These are phyloP conservation scores for Talaromyces pinophilus DNA, from an alignment of 2,329 filamentous ascomycete species.

Conservation along the genomic window DNA sequence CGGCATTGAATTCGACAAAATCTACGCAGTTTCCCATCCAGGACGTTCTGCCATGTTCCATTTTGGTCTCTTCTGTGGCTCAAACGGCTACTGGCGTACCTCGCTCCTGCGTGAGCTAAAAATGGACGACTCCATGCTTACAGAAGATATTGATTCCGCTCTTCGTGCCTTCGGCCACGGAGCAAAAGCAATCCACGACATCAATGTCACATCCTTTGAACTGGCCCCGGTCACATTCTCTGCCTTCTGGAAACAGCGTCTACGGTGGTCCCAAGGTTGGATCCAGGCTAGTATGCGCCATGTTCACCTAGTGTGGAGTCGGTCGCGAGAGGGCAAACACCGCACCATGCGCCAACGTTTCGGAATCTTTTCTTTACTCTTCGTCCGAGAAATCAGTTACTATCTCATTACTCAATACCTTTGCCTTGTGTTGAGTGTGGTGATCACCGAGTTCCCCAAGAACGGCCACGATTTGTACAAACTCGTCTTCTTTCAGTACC, in stretches of 20 bases:
- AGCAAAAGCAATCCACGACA: slow-evolving; percentile 49
- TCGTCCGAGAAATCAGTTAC: slow-evolving; percentile 51
- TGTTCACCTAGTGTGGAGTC: slow-evolving; percentile 45
- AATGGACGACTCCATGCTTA: slow-evolving; percentile 55
- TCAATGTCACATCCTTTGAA: slow-evolving; percentile 53
- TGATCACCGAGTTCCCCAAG: slow-evolving; percentile 49
- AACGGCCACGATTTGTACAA: slow-evolving; percentile 40
- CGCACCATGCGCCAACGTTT: slow-evolving; percentile 44
- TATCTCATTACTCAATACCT: slow-evolving; percentile 54
- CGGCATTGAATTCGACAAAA: slow-evolving; percentile 54
- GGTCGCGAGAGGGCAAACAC: slow-evolving; percentile 34
- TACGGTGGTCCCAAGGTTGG: slow-evolving; percentile 56
- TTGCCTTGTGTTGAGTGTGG: slow-evolving; percentile 49
- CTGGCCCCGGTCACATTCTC: slow-evolving; percentile 49
- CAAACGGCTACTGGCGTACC: slow-evolving; percentile 53
- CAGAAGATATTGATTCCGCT: slow-evolving; percentile 54
- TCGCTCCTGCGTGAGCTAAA: slow-evolving; percentile 48
- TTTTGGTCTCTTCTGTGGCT: slow-evolving; percentile 54
- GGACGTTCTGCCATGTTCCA: slow-evolving; percentile 51
- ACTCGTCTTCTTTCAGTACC: slow-evolving; percentile 53
- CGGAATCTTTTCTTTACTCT: slow-evolving; percentile 49
- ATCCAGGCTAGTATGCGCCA: slow-evolving; percentile 51
- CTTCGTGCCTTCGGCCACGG: slow-evolving; percentile 49
- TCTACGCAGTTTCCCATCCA: slow-evolving; percentile 54
- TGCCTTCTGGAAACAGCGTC: slow-evolving; percentile 53